Conservation (phyloP, 2,329 filamentous ascomycete species). For the Neobulgaria alba region DNA sequence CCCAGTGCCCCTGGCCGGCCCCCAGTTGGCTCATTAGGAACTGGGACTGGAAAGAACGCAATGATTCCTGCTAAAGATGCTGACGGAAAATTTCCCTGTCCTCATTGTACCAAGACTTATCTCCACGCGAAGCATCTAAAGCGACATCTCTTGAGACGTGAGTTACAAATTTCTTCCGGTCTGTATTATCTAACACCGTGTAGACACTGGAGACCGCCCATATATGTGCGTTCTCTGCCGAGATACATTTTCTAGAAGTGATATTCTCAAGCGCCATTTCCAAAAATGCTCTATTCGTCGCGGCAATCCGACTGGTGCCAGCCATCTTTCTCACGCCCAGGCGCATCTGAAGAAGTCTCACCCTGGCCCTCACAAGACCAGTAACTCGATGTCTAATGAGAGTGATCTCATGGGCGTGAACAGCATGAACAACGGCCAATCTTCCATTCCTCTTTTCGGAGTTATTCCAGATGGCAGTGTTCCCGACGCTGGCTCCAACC, state of each 20-base stretch:
- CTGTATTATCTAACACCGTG: constrained; percentile 16
- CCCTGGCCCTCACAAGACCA: constrained; percentile 44
- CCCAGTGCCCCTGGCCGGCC: constrained; percentile 84
- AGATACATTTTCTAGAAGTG: constrained; percentile 95
- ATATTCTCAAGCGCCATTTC: constrained; percentile 97
- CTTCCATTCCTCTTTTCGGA: constrained; percentile 42
- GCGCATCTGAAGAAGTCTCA: constrained; percentile 77
- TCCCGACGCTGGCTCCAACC: constrained; percentile 28
- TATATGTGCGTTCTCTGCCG: constrained; percentile 98
- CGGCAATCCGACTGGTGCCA: constrained; percentile 90
- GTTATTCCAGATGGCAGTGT: constrained; percentile 38
- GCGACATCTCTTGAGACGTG: constrained; percentile 90
- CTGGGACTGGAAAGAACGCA: constrained; percentile 63
- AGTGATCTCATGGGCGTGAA: constrained; percentile 56
- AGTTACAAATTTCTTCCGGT: constrained; percentile 35
- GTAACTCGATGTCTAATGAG: constrained; percentile 47
- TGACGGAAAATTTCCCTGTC: constrained; percentile 96
- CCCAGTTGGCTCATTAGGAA: constrained; percentile 63
- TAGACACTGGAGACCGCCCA: constrained; percentile 93
- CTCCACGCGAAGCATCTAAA: constrained; percentile 96
- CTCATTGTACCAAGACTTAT: constrained; percentile 97
- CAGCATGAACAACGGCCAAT: constrained; percentile 45
- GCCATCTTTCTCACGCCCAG: constrained; percentile 87
- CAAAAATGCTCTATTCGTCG: constrained; percentile 97
- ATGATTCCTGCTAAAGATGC: constrained; percentile 90